Conservation (phyloP, 2,329 filamentous ascomycete genomes). For the Diaporthe humulicola region DNA sequence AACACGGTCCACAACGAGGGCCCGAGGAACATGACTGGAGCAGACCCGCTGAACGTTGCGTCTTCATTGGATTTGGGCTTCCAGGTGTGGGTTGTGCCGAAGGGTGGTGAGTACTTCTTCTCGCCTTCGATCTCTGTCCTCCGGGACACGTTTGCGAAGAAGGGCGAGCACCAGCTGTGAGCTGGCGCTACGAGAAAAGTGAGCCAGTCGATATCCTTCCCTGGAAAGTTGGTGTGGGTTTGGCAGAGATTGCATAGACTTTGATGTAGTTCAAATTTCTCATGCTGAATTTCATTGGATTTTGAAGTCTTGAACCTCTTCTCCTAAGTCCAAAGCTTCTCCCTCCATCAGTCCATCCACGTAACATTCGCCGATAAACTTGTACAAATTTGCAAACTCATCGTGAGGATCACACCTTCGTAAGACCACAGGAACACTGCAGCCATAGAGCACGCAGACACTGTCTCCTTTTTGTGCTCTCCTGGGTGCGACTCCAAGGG, state of each 20-base stretch:
- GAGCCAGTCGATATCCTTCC: background rate
- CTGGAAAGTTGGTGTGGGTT: too few relatives aligned
- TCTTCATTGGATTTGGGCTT: slow-evolving; percentile 43
- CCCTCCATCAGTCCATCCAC: slow-evolving; percentile 33
- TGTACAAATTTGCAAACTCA: background rate
- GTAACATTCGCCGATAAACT: slow-evolving; percentile 32
- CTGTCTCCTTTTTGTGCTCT: slow-evolving; percentile 28
- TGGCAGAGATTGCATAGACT: background rate
- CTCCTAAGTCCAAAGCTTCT: slow-evolving; percentile 13
- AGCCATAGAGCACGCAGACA: slow-evolving; percentile 33
- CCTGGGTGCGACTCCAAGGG: slow-evolving; percentile 19
- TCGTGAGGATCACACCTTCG: background rate
- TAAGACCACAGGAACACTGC: slow-evolving; percentile 23
- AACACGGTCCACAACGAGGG: slow-evolving; percentile 41
- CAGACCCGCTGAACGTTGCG: slow-evolving; percentile 42
- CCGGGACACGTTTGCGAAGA: slow-evolving; percentile 40
- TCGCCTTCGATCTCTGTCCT: slow-evolving; percentile 54
- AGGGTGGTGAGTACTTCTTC: slow-evolving; percentile 62
- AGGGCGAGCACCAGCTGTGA: slow-evolving; percentile 15
- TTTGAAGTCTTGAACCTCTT: background rate
- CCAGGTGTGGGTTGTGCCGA: slow-evolving; percentile 54
- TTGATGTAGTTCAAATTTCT: background rate
- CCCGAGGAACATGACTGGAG: slow-evolving; percentile 45
- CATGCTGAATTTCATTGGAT: background rate
- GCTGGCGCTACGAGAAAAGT: background rate